Percentiles rank a stretch among this genome's conserved stretches.
These are phyloP conservation scores for Saccharomycopsis schoenii DNA, from an alignment of 805 yeast genomes.

Conservation along the genomic window DNA sequence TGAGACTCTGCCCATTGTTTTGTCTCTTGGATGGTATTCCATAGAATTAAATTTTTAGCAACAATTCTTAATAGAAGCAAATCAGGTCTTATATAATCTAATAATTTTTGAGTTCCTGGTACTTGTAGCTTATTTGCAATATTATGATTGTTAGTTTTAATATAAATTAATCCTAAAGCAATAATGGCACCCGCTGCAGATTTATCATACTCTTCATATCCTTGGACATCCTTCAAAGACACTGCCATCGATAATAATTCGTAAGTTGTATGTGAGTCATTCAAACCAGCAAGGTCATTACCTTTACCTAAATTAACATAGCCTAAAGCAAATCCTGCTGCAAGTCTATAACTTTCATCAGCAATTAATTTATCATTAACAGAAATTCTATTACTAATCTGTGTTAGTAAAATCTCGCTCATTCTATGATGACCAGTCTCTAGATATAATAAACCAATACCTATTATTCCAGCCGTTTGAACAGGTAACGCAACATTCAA, in stretches of 20 bases:
- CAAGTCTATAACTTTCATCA: conserved; percentile 72
- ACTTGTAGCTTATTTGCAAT: conserved; percentile 54
- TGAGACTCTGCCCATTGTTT: conserved; percentile 47
- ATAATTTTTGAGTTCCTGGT: conserved; percentile 47
- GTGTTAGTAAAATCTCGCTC: conserved; percentile 69
- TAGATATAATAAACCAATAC: conserved; percentile 76
- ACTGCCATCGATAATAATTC: conserved; percentile 47
- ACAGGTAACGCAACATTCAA: conserved; percentile 73
- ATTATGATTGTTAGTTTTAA: conserved; percentile 50
- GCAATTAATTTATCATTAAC: conserved; percentile 46
- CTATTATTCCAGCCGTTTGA: conserved; percentile 86
- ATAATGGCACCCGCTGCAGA: conserved; percentile 61
- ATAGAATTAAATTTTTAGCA: conserved; percentile 56
- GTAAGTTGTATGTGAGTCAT: conserved; percentile 58
- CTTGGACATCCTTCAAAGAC: conserved; percentile 53
- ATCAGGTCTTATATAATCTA: conserved; percentile 75
- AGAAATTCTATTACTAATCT: conserved; percentile 45
- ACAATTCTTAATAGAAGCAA: conserved; percentile 54
- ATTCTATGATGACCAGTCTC: conserved; percentile 76
- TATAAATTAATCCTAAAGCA: conserved; percentile 64
- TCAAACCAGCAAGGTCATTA: conserved; percentile 43
- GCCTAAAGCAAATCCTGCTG: conserved; percentile 87
- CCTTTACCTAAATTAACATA: conserved; percentile 75
- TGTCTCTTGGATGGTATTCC: conserved; percentile 50
- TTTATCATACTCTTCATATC: conserved; percentile 47